These are phyloP conservation scores for Chalciporus piperatus DNA, from an alignment of 768 basidiomycete species.

Conservation along the genomic window DNA sequence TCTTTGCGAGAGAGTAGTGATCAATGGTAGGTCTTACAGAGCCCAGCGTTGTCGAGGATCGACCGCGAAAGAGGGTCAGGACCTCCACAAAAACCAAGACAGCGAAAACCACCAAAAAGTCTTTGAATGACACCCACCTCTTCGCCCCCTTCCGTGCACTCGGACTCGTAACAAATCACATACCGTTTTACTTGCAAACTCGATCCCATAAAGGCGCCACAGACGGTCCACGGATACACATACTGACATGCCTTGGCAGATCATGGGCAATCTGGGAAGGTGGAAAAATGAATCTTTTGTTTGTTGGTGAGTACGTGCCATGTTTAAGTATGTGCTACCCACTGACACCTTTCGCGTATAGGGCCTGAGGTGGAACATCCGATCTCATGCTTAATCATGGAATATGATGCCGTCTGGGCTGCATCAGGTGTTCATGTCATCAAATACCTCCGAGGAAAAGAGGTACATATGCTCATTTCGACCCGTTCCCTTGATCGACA, in stretches of 20 bases:
- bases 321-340: neutral
- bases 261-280: conserved; percentile 98
- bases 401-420: conserved; percentile 85
- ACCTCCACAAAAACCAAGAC: conserved; percentile 3
- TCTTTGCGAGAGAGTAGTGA: neutral
- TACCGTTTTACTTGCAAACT: conserved; percentile 86
- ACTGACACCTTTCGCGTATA: conserved; percentile 29
- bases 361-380: conserved; percentile 78
- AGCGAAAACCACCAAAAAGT: conserved; percentile 5
- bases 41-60: conserved; percentile 11
- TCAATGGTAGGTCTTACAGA: conserved; percentile 22
- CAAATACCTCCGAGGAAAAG: conserved; percentile 86
- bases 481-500: conserved; percentile 3
- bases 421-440: conserved; percentile 64
- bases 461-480: conserved; percentile 44
- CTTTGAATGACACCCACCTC: conserved; percentile 37
- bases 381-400: conserved; percentile 76
- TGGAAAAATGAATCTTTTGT: conserved; percentile 86
- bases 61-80: conserved; percentile 26
- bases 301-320: conserved; percentile 68
- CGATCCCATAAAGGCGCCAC: conserved; percentile 82
- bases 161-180: conserved; percentile 88
- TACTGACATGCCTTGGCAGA: conserved; percentile 83
- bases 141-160: conserved; percentile 95
- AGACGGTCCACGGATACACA: conserved; percentile 76